These are phyloP conservation scores for Artemisia annua DNA, from an alignment of 129 eudicot species.

Conservation along the genomic window DNA sequence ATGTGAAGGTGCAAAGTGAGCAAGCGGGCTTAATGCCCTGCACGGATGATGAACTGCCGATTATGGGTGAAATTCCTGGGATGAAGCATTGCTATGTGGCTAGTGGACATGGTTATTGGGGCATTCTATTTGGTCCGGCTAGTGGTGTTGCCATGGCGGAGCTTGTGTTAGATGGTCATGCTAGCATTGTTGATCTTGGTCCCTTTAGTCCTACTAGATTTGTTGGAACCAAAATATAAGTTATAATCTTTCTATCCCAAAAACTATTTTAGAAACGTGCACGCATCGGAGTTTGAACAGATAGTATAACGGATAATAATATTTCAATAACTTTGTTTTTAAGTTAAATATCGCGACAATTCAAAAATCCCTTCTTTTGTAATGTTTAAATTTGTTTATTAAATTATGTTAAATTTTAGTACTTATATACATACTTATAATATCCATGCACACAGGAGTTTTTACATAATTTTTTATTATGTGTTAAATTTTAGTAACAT, in stretches of 20 bases:
- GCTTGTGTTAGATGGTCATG: conserved; percentile 68
- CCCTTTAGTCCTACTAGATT: conserved; percentile 55
- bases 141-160: conserved; percentile 86
- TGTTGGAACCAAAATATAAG: conserved; percentile 9
- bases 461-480: too few relatives aligned
- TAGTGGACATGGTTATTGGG: conserved; percentile 91
- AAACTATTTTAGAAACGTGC: too few relatives aligned
- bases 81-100: conserved; percentile 67
- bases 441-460: too few relatives aligned
- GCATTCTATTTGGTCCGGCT: conserved; percentile 79
- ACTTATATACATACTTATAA: too few relatives aligned
- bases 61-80: conserved; percentile 78
- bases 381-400: too few relatives aligned
- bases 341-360: too few relatives aligned
- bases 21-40: conserved; percentile 87
- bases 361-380: too few relatives aligned
- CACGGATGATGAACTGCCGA: conserved; percentile 68
- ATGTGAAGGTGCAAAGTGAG: conserved; percentile 65
- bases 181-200: conserved; percentile 56
- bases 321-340: too few relatives aligned
- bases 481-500: too few relatives aligned
- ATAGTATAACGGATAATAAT: too few relatives aligned
- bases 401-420: too few relatives aligned
- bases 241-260: background rate
- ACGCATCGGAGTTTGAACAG: too few relatives aligned